Evolutionary conservation across 2,329 filamentous ascomycete species (phyloP), one percentile per base, ranked within the genome.

Genomic region (Didymella glomerata): DNA sequence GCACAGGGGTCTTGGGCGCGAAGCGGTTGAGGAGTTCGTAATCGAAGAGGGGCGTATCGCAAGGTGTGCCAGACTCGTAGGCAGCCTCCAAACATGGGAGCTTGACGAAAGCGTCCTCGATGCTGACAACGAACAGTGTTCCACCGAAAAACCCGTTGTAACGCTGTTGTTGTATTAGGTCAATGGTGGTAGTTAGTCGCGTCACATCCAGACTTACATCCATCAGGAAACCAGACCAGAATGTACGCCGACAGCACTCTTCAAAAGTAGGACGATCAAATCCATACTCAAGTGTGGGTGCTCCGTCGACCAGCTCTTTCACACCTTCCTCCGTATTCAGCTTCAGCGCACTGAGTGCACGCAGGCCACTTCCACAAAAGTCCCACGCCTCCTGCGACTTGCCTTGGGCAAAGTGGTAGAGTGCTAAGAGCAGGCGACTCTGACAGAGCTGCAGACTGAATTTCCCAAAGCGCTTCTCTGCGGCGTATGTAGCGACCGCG

Each of bases 171-270:
- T 63, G 63, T 10, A 62, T 66, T 66, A 69, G 64, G 67, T 72
- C 64, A 72, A 66, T 65, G 58, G 70, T 66, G 63, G 71, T 68
- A 48, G 72, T 71, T 57, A 66, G 62, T 59, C 66, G 70, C 62
- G 68, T 69, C 62, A 69, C 62, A 48, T 68, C 69, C 63, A 69
- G 64, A 78, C 82, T 79, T 75, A 84, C 82, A 76, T 92, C 90
- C 73, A 90, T 83, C 66, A 91, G 78, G 65, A 88, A 90, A 50
- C 86, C 84, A 27, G 87, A 85, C 89, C 89, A 93, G 68, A 91
- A 89, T 0, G 88, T 91, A 55, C 90, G 82, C 63, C 89, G 83
- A 60, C 86, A 83, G 66, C 88, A 88, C 75, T 93, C 90, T 24
- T 84, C 83, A 65, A 88, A 84, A 28, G 84, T 85, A 48, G 77